Percentiles rank a stretch among this genome's conserved stretches.
Conservation (phyloP, 352 stramenopile species). For the Phytopythium oedochilum region DNA sequence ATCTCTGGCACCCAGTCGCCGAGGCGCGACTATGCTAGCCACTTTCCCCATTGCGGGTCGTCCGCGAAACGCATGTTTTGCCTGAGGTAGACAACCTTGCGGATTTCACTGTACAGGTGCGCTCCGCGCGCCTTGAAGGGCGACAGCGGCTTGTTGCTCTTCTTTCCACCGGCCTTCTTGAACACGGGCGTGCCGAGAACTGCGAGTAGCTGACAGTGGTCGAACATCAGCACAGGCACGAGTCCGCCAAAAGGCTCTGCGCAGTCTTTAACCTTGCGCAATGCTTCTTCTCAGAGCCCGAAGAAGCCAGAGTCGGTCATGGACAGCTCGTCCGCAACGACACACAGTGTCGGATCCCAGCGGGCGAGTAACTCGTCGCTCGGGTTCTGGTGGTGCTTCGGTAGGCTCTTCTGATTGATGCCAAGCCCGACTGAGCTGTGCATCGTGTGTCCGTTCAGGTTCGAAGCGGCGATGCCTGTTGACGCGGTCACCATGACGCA, state of each 20-base stretch:
- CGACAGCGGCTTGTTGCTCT: not conserved
- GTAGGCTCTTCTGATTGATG: constrained; percentile 3
- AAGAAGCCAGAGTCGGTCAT: constrained; percentile 20
- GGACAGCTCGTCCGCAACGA: constrained; percentile 18
- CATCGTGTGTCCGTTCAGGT: constrained; percentile 12
- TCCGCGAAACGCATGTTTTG: constrained; percentile 16
- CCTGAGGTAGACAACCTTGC: constrained; percentile 15
- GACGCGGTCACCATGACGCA: not conserved
- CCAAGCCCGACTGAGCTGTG: constrained; percentile 13
- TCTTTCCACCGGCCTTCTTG: not conserved
- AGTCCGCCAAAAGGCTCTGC: constrained; percentile 8
- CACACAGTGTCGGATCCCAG: constrained; percentile 12
- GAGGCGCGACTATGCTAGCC: constrained; percentile 6
- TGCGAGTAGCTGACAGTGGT: constrained; percentile 8
- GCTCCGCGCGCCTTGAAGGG: not conserved
- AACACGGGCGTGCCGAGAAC: constrained; percentile 7
- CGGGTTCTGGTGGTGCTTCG: constrained; percentile 3
- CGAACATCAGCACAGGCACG: constrained; percentile 11
- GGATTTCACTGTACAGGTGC: constrained; percentile 9
- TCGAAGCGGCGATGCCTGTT: constrained; percentile 15
- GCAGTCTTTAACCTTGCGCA: constrained; percentile 11
- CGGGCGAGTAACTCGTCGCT: not conserved
- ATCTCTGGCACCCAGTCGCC: constrained; percentile 6
- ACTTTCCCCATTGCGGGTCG: constrained; percentile 15
- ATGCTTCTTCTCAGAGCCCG: constrained; percentile 19